Evolutionary conservation across 176 grass and related monocot genomes (phyloP), one percentile per base, ranked within the genome.

Genomic region (Ampelocalamus luodianensis): DNA sequence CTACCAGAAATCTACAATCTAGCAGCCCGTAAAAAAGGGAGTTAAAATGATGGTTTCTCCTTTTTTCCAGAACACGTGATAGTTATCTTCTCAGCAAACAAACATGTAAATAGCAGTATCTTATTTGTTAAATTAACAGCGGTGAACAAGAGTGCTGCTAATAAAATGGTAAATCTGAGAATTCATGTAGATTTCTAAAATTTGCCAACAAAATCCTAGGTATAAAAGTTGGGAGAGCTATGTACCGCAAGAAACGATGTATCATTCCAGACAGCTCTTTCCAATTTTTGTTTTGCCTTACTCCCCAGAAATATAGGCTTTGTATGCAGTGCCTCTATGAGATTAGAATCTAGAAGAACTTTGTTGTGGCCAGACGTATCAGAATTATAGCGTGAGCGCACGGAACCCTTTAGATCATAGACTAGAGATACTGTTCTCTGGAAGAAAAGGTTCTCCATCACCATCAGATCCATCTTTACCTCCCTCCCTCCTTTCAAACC

Each of bases 361-460:
- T 84, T 95, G 20, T 98, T 95, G 81, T 90, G 65, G 34, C 96
- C 91, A 4, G 89, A 87, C 8, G 89, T 88, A 88, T 93, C 91
- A 83, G 87, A 83, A 84, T 95, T 93, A 72, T 98, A 98, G 43
- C 96, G 90, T 37, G 93, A 98, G 50, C 93, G 87, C 32, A 89
- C 38, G 4, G 96, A 95, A 62, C 96, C 96, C 74, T 98, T 98
- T 32, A 98, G 85, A 90, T 98, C 96, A 95, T 98, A 95, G 69
- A 95, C 69, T 79, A 83, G 88, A 20, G 96, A 93, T 90, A 98
- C 85, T 61, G 77, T 83, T 84, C 81, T 86, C 67, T 87, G 89
- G 82, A 90, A 98, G 77, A 93, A 92, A 71, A 98, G 72, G 70
- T 98, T 98, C 89, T 98, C 95, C 93, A 95, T 98, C 43, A 95